phyloP scores from a whole-genome alignment of 1,139 yeast species.

The Geotrichum cucujoidarum region DNA sequence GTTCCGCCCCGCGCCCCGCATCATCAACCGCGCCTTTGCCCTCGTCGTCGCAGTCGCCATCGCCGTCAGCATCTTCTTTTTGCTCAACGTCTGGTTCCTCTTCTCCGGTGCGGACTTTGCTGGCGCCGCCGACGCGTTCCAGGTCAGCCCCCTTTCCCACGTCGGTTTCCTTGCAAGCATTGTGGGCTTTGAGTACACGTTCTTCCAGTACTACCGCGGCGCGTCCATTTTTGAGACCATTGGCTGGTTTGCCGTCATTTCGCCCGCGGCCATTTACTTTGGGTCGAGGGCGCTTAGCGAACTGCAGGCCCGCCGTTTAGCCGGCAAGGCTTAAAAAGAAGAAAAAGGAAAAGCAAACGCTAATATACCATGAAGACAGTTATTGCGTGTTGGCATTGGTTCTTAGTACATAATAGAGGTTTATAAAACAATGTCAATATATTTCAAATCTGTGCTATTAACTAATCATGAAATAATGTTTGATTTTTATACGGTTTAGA shows the following conservation, averaged over 20 bases:
- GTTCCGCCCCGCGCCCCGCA: conserved; percentile 54
- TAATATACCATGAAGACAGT: too few relatives aligned
- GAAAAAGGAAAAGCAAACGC: too few relatives aligned
- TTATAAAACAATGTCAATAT: too few relatives aligned
- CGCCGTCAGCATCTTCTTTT: conserved; percentile 41
- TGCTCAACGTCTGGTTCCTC: conserved; percentile 26
- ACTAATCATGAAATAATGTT: too few relatives aligned
- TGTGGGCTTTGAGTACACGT: conserved; percentile 56
- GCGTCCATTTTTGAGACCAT: conserved; percentile 68
- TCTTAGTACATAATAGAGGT: too few relatives aligned
- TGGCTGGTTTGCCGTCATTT: conserved; percentile 46
- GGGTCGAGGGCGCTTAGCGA: conserved; percentile 61
- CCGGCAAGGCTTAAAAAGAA: conserved; percentile 21
- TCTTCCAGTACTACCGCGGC: conserved; percentile 65
- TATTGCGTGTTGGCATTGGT: too few relatives aligned
- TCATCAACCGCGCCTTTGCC: conserved; percentile 40
- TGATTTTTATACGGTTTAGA: too few relatives aligned
- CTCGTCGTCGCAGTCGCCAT: conserved; percentile 53
- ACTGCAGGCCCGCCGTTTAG: conserved; percentile 28
- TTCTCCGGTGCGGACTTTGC: conserved; percentile 25
- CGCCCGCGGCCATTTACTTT: conserved; percentile 54
- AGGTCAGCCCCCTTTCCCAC: conserved; percentile 38
- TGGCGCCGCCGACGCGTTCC: conserved; percentile 25
- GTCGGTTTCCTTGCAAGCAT: conserved; percentile 50
- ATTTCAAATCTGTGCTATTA: too few relatives aligned